phyloP scores from a whole-genome alignment of 2,329 filamentous ascomycete genomes.

The Dryadomyces quercus-mongolicae region DNA sequence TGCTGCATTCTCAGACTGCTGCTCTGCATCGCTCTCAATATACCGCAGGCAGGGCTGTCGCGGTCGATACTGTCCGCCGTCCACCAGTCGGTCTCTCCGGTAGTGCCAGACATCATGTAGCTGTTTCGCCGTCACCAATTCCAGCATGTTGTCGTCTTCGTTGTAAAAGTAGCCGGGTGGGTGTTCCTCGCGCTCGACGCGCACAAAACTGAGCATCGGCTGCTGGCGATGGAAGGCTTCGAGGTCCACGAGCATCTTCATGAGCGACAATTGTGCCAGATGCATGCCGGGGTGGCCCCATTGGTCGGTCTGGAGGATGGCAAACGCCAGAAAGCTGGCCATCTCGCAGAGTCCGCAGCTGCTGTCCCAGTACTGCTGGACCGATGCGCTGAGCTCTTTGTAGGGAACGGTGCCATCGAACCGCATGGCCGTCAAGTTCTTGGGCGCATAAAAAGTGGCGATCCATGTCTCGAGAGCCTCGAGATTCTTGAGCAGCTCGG shows the following conservation, averaged over 20 bases:
- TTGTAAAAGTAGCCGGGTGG: slow-evolving; percentile 17
- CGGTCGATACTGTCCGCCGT: not conserved
- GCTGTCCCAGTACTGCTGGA: slow-evolving; percentile 6
- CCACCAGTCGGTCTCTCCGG: not conserved
- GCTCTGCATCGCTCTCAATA: not conserved
- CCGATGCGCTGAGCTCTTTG: not conserved
- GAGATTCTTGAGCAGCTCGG: slow-evolving; percentile 9
- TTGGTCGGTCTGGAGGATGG: slow-evolving; percentile 12
- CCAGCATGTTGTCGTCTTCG: slow-evolving; percentile 10
- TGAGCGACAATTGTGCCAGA: slow-evolving; percentile 11
- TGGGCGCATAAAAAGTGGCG: slow-evolving; percentile 7
- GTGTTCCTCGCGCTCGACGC: slow-evolving; percentile 8
- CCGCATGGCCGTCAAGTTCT: slow-evolving; percentile 7
- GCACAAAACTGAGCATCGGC: slow-evolving; percentile 19
- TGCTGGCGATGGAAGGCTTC: slow-evolving; percentile 21
- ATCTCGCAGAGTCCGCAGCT: slow-evolving; percentile 10
- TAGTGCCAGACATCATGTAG: slow-evolving; percentile 6
- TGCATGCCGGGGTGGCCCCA: slow-evolving; percentile 13
- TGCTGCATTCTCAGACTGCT: not conserved
- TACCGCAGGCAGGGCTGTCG: slow-evolving; percentile 4
- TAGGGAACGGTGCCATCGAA: slow-evolving; percentile 1
- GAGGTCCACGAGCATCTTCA: slow-evolving; percentile 20
- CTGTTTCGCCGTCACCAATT: slow-evolving; percentile 7
- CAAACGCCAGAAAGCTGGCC: slow-evolving; percentile 10
- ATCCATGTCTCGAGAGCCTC: slow-evolving; percentile 9